Percentiles rank a stretch among this genome's conserved stretches.
phyloP scores from a whole-genome alignment of 257 asterid species.

The Phtheirospermum japonicum region DNA sequence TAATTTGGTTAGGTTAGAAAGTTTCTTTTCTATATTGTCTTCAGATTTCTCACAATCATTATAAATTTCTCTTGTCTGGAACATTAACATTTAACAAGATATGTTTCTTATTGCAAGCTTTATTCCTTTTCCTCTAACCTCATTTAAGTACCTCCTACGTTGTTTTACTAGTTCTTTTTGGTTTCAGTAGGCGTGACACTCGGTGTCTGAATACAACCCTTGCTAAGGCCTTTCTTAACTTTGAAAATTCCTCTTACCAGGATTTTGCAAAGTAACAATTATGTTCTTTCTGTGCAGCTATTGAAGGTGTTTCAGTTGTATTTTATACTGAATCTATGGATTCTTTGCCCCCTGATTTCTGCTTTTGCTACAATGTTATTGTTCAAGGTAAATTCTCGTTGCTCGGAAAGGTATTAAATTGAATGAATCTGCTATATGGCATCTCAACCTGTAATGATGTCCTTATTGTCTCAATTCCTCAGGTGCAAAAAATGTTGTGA shows the following conservation, averaged over 20 bases:
- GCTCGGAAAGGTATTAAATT: conserved; percentile 18
- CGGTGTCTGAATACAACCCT: conserved; percentile 6
- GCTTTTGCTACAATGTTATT: conserved; percentile 47
- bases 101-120: conserved; percentile 17
- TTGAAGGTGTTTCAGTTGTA: conserved; percentile 72
- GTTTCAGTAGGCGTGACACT: neutral
- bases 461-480: conserved; percentile 23
- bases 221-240: conserved; percentile 11
- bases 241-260: conserved; percentile 4
- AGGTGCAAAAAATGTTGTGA: conserved; percentile 78
- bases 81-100: conserved; percentile 2
- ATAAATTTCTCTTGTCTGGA: neutral
- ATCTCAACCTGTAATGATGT: conserved; percentile 22
- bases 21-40: neutral
- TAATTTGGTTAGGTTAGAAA: neutral
- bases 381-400: conserved; percentile 59
- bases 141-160: conserved; percentile 1
- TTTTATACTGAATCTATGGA: conserved; percentile 58
- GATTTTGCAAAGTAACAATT: conserved; percentile 19
- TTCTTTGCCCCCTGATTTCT: conserved; percentile 46
- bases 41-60: neutral
- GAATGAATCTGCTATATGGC: conserved; percentile 18
- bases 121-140: neutral
- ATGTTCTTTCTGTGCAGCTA: conserved; percentile 49
- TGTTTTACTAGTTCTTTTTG: conserved; percentile 9